These are phyloP conservation scores for Metschnikowia chrysomelidarum DNA, from an alignment of 805 yeast species.

Conservation along the genomic window DNA sequence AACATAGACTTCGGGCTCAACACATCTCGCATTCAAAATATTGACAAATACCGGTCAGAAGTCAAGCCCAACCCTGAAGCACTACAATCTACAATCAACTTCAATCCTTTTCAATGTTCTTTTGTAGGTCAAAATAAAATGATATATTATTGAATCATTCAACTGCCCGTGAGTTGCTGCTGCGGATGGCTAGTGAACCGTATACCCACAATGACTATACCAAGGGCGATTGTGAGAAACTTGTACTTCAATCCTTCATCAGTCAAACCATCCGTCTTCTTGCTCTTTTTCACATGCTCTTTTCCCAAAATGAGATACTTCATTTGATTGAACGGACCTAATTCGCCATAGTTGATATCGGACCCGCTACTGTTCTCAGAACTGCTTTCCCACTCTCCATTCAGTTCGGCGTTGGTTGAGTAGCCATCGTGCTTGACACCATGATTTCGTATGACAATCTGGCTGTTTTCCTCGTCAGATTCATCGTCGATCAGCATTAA, in stretches of 20 bases:
- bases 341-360: conserved; percentile 21
- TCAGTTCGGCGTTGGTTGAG: conserved; percentile 6
- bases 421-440: not conserved
- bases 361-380: conserved; percentile 14
- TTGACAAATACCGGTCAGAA: too few species aligned
- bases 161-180: conserved; percentile 8
- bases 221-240: conserved; percentile 42
- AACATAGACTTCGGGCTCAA: too few species aligned
- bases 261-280: conserved; percentile 25
- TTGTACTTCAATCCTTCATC: conserved; percentile 43
- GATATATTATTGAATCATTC: too few species aligned
- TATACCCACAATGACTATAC: conserved; percentile 40
- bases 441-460: too few species aligned
- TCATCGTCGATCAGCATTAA: conserved; percentile 13
- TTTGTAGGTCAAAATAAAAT: too few species aligned
- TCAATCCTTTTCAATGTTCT: too few species aligned
- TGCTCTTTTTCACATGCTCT: conserved; percentile 17
- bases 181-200: conserved; percentile 31
- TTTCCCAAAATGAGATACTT: conserved; percentile 34
- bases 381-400: conserved; percentile 19
- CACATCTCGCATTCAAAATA: too few species aligned
- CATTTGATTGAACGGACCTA: conserved; percentile 35
- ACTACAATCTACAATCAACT: too few species aligned
- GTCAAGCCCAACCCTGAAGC: too few species aligned
- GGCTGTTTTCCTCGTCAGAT: conserved; percentile 10